Evolutionary conservation across 257 asterid genomes (phyloP), one percentile per base, ranked within the genome.

Genomic region (Solanum piurae): DNA sequence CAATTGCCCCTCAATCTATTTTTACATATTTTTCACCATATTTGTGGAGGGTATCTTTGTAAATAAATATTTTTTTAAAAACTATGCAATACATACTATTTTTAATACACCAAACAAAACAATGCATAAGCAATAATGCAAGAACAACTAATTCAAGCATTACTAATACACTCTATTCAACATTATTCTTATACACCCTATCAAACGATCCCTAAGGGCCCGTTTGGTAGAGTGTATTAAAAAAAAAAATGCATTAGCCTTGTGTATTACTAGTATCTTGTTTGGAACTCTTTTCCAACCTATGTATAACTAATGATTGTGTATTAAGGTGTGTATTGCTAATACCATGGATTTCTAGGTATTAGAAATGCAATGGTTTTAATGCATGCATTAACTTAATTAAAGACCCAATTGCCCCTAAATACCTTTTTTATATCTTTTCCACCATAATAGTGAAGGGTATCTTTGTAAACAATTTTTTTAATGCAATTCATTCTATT

Each of bases 31-130:
- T 49, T 6, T 55, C 64, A 55, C 64, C 64, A 55, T 55, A 18
- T 20, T 18, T 55, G 64, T 55, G n/a, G 64, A 55, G 64, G 64
- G 64, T 6, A 55, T 55, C n/a, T 55, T 55, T 18, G 64, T 55
- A 55, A 55, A 55, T 18, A 55, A 55, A 6, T 55, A 2, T 18
- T 18, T 6, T 2, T 1, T 2, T 0, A 0, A 18, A 55, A 55
- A 18, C n/a, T 55, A 55, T 55, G 10, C 64, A 55, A 1, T 18
- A 18, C n/a, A 55, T 55, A 18, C n/a, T 55, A 55, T 55, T 18
- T 55, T 18, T 55, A 55, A 55, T 55, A 55, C n/a, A 55, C n/a
- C 64, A 55, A 55, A 55, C n/a, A 55, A 55, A 55, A 18, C 64
- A 55, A 55, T 1, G 64, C 64, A 55, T 55, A 55, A 18, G n/a